A percentile compares a stretch with the other conserved stretches of the same genome.
These are phyloP conservation scores for Cymbopogon citratus DNA, from an alignment of 176 grass and related monocot species.

Conservation along the genomic window DNA sequence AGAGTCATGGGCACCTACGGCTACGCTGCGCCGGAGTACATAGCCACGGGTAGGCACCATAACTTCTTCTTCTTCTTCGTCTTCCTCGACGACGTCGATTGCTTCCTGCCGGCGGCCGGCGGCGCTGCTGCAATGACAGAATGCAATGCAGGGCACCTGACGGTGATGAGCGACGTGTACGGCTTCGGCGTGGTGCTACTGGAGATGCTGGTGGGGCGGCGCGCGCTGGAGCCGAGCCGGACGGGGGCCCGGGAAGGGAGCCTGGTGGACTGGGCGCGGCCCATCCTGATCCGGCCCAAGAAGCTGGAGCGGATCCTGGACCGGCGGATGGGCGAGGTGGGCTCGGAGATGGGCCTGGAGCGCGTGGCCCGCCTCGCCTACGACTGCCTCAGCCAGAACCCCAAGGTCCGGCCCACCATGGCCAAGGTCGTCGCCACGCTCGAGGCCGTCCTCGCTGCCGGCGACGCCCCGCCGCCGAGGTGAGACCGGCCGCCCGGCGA, in stretches of 20 bases:
- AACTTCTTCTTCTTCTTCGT: no score
- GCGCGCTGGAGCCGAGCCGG: slow-evolving; percentile 50
- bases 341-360: background rate
- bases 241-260: slow-evolving; percentile 34
- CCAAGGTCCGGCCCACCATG: slow-evolving; percentile 67
- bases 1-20: slow-evolving; percentile 90
- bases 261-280: slow-evolving; percentile 75
- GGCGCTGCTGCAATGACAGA: background rate
- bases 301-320: slow-evolving; percentile 64
- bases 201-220: slow-evolving; percentile 66
- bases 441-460: slow-evolving; percentile 38
- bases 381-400: slow-evolving; percentile 78
- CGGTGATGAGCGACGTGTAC: slow-evolving; percentile 85
- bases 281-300: slow-evolving; percentile 52
- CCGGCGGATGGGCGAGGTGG: slow-evolving; percentile 30
- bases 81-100: background rate
- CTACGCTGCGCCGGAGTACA: slow-evolving; percentile 79
- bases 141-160: slow-evolving; percentile 54
- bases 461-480: background rate
- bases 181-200: slow-evolving; percentile 82
- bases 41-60: slow-evolving; percentile 41
- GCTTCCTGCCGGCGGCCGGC: background rate
- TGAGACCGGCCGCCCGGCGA: background rate
- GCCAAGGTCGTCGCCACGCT: slow-evolving; percentile 43
- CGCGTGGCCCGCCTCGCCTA: slow-evolving; percentile 58